These are phyloP conservation scores for Penicillium janthinellum DNA, from an alignment of 2,329 filamentous ascomycete species.

Conservation along the genomic window DNA sequence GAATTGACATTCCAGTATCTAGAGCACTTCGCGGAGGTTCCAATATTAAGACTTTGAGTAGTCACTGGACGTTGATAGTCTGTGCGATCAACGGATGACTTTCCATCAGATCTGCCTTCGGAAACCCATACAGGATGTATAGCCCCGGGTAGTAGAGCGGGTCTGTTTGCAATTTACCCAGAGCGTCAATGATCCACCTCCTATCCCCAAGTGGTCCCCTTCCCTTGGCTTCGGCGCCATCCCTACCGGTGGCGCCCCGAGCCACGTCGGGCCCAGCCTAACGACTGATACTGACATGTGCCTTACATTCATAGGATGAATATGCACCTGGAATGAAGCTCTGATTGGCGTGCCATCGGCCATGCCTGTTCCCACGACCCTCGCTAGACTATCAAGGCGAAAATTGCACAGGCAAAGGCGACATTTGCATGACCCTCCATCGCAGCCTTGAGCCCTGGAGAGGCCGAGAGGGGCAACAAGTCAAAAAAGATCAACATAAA, in stretches of 20 bases:
- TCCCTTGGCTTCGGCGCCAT: slow-evolving; percentile 11
- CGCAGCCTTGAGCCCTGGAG: background rate
- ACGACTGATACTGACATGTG: slow-evolving; percentile 25
- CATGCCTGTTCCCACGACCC: slow-evolving; percentile 21
- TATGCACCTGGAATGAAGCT: slow-evolving; percentile 9
- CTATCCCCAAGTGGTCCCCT: slow-evolving; percentile 1
- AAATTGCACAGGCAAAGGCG: slow-evolving; percentile 13
- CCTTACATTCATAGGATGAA: slow-evolving; percentile 28
- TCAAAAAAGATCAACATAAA: slow-evolving; percentile 16
- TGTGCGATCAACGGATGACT: background rate
- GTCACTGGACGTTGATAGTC: background rate
- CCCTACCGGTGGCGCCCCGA: slow-evolving; percentile 18
- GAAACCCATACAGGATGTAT: too few relatives aligned
- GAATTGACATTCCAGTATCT: too few relatives aligned
- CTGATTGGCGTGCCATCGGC: slow-evolving; percentile 21
- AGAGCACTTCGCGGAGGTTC: background rate
- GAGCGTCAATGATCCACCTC: slow-evolving; percentile 16
- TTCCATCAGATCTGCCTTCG: background rate
- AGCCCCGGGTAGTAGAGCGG: background rate
- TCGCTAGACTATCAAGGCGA: slow-evolving; percentile 13
- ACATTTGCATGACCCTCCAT: slow-evolving; percentile 20
- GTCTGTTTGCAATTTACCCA: slow-evolving; percentile 17
- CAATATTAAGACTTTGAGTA: background rate
- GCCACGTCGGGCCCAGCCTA: slow-evolving; percentile 15
- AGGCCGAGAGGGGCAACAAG: background rate